phyloP scores from a whole-genome alignment of 495 filamentous ascomycete genomes.

The Jackrogersella multiformis region DNA sequence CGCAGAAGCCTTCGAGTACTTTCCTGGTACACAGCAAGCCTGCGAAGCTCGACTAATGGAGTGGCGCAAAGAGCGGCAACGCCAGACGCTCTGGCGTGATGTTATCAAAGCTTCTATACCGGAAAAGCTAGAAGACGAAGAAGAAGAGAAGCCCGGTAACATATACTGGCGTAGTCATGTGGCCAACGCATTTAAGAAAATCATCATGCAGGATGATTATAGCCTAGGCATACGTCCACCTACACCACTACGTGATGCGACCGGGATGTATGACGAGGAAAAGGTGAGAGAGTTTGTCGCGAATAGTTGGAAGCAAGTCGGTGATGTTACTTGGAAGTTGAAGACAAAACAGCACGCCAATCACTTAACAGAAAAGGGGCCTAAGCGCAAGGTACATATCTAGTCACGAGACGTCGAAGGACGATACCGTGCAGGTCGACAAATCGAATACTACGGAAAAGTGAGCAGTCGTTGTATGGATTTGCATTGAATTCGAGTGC shows the following conservation, averaged over 20 bases:
- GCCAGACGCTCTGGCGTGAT: slow-evolving; percentile 41
- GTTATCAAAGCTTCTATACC: slow-evolving; percentile 51
- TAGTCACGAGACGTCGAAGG: background rate
- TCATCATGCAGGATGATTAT: slow-evolving; percentile 48
- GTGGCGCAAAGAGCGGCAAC: slow-evolving; percentile 45
- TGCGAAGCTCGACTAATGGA: slow-evolving; percentile 41
- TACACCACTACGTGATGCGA: slow-evolving; percentile 27
- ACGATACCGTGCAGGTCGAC: background rate
- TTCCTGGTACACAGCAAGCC: slow-evolving; percentile 35
- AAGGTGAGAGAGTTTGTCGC: slow-evolving; percentile 48
- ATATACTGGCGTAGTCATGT: slow-evolving; percentile 33
- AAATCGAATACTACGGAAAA: background rate
- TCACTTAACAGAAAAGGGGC: slow-evolving; percentile 30
- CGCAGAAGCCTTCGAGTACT: slow-evolving; percentile 49
- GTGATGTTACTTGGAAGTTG: slow-evolving; percentile 42
- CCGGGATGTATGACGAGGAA: slow-evolving; percentile 53
- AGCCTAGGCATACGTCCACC: slow-evolving; percentile 43
- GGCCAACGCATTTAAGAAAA: slow-evolving; percentile 48
- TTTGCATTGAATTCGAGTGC: no score
- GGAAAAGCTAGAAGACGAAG: slow-evolving; percentile 1
- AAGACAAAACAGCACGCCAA: slow-evolving; percentile 39
- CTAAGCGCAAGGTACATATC: background rate
- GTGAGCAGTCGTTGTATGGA: no score
- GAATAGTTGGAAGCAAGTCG: slow-evolving; percentile 48
- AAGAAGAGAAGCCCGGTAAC: slow-evolving; percentile 3